Evolutionary conservation across 2,329 filamentous ascomycete species (phyloP), one percentile per base, ranked within the genome.

Genomic region (Epichloe sibirici): DNA sequence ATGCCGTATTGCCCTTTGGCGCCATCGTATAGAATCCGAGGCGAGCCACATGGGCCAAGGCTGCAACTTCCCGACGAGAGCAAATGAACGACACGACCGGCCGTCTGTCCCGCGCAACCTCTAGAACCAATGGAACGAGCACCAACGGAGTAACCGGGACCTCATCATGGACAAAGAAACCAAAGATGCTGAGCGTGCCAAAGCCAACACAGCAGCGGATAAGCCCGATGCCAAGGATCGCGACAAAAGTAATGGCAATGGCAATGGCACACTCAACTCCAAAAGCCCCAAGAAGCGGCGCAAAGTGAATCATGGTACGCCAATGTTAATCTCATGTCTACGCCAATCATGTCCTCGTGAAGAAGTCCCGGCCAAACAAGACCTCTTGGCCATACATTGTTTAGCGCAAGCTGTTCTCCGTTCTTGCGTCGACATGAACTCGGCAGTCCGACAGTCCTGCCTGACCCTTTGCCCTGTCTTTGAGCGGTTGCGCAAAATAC

Each of bases 241-340:
- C 39, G 48, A 46, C 5, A 28, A 43, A n/a, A 39, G 45, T 13
- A 31, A 38, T 21, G 17, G 17, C 17, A 21, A 21, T 39, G 51
- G 43, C 45, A 40, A 23, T 12, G 35, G 28, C 31, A n/a, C 31
- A 17, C 13, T 25, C 38, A 45, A 3, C 21, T 39, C 25, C 59
- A 76, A 78, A 69, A 86, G 81, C 66, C 83, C 85, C 48, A 90
- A 88, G 74, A 90, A 90, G 77, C 79, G 87, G 72, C 85, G 87
- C 75, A 91, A 91, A 74, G 87, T 91, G 61, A 90, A 90, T 74
- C 87, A 91, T 73, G 87, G 87, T 90, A 81, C 73, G 83, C 70
- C 45, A 13, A 25, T 31, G 9, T 31, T 1, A 3, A 31, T 31
- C 8, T 31, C 28, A 11, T 31, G 28, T 31, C 28, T 11, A 11